These are phyloP conservation scores for Collybia mongolica DNA, from an alignment of 768 basidiomycete species.

Conservation along the genomic window DNA sequence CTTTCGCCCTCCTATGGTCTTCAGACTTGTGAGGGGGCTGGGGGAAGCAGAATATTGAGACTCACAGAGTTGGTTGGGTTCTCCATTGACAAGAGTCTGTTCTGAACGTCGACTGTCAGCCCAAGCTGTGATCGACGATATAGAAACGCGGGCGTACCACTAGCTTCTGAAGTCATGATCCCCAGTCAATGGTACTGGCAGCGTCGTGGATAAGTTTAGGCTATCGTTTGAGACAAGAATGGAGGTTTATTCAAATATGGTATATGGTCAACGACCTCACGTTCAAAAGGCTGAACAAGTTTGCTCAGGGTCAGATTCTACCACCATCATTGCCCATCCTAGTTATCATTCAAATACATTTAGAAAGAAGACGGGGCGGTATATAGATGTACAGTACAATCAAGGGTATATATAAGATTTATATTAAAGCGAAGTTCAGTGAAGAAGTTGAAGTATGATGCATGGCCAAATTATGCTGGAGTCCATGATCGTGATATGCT, in stretches of 20 bases:
- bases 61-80: constrained; percentile 32
- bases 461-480: neutral
- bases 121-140: too few species aligned
- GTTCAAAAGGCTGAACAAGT: too few species aligned
- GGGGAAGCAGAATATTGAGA: constrained; percentile 3
- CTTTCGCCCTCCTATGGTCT: constrained; percentile 44
- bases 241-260: too few species aligned
- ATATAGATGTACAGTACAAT: too few species aligned
- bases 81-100: neutral
- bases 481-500: neutral
- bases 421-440: constrained; percentile 32
- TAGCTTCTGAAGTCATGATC: constrained; percentile 1
- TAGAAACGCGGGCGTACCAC: neutral
- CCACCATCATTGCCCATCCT: too few species aligned
- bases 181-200: too few species aligned
- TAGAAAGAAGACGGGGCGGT: too few species aligned
- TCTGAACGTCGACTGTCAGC: neutral
- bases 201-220: too few species aligned
- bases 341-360: too few species aligned
- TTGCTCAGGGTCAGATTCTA: too few species aligned
- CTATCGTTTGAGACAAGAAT: too few species aligned
- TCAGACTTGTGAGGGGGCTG: constrained; percentile 4
- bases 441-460: constrained; percentile 25
- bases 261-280: too few species aligned
- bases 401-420: constrained; percentile 3